Conservation (phyloP, 1,284 basidiomycete genomes). For the Xerocomus minutiporus region DNA sequence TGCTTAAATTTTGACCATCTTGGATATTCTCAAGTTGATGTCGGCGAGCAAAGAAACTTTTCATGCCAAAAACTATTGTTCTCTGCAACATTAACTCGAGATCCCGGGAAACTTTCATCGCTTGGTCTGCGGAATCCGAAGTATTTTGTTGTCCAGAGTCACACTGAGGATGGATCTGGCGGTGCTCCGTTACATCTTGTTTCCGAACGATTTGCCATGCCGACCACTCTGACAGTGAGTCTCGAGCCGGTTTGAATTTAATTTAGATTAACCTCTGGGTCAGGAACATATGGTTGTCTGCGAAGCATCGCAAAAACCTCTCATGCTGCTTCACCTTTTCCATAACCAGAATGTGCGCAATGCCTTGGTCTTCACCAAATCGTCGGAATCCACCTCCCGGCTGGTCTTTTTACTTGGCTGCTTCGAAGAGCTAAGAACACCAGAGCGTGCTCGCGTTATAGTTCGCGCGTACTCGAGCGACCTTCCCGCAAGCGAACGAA, state of each 20-base stretch:
- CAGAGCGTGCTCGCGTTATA: conserved; percentile 36
- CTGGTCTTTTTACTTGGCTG: conserved; percentile 81
- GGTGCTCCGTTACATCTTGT: conserved; percentile 46
- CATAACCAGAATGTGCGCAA: conserved; percentile 58
- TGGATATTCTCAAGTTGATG: conserved; percentile 42
- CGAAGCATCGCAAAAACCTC: conserved; percentile 78
- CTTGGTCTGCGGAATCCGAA: conserved; percentile 78
- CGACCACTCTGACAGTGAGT: conserved; percentile 65
- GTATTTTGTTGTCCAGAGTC: conserved; percentile 80
- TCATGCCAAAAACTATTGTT: conserved; percentile 96
- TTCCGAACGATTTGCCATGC: conserved; percentile 80
- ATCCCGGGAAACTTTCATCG: conserved; percentile 87
- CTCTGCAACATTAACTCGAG: conserved; percentile 92
- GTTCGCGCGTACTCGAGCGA: conserved; percentile 86
- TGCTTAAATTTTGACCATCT: conserved; percentile 45
- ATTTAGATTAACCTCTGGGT: background rate
- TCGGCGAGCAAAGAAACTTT: conserved; percentile 50
- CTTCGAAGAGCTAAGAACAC: conserved; percentile 59
- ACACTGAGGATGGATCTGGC: conserved; percentile 37
- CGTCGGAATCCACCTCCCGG: conserved; percentile 83
- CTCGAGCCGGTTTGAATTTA: background rate
- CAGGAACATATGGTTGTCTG: conserved; percentile 89
- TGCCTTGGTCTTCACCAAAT: conserved; percentile 93
- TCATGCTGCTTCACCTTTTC: conserved; percentile 85
- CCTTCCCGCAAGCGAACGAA: conserved; percentile 70